Percentiles rank a stretch among this genome's conserved stretches.
Conservation (phyloP, 768 basidiomycete species). For the Podaxis mareebaensis region DNA sequence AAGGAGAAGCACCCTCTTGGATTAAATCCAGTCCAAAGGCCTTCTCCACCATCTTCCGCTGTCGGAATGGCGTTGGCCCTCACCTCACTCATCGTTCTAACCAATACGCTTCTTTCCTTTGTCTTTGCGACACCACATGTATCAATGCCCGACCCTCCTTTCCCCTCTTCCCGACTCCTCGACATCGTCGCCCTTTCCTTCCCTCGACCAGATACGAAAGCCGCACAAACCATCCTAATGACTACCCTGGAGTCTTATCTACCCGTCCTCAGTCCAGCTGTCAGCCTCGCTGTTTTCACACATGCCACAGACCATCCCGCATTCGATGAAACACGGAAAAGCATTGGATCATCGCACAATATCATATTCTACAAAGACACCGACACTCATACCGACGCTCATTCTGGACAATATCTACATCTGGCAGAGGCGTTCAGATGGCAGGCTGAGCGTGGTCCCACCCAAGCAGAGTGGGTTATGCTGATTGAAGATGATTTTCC, state of each 20-base stretch:
- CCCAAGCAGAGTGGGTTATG: slow-evolving; percentile 42
- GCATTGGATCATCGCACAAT: slow-evolving; percentile 9
- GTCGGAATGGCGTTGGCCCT: neutral
- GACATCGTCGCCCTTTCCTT: slow-evolving; percentile 42
- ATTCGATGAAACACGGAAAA: slow-evolving; percentile 27
- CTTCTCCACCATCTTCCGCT: neutral
- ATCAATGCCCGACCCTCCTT: slow-evolving; percentile 22
- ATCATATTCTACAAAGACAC: slow-evolving; percentile 29
- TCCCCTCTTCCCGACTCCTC: slow-evolving; percentile 29
- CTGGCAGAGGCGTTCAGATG: slow-evolving; percentile 42
- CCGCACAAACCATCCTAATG: slow-evolving; percentile 29
- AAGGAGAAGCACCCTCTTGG: neutral
- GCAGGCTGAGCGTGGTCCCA: slow-evolving; percentile 23
- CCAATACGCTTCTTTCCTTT: slow-evolving; percentile 19
- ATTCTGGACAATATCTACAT: slow-evolving; percentile 38
- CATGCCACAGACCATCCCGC: slow-evolving; percentile 33
- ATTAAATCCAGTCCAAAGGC: neutral
- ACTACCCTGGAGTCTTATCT: slow-evolving; percentile 38
- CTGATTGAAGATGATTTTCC: slow-evolving; percentile 47
- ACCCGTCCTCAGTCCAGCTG: slow-evolving; percentile 30
- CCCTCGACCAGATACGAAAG: slow-evolving; percentile 36
- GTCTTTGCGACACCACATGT: slow-evolving; percentile 14
- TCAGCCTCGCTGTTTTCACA: slow-evolving; percentile 39
- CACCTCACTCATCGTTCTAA: neutral
- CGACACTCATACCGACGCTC: slow-evolving; percentile 31